These are phyloP conservation scores for Orbilia javanica DNA, from an alignment of 2,329 filamentous ascomycete genomes.

Conservation along the genomic window DNA sequence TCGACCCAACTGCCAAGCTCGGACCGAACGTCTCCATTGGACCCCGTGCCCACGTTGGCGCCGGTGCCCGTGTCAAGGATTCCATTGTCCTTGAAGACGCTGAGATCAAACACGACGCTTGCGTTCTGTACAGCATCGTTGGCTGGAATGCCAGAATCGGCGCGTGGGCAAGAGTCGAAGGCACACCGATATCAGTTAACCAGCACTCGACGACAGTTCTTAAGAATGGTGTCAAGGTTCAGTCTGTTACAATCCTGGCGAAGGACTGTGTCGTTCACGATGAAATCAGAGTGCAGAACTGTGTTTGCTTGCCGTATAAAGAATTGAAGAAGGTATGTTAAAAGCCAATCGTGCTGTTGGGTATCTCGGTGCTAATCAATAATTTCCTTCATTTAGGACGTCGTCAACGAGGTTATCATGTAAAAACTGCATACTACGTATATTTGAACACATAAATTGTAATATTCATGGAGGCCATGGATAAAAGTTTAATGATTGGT, in stretches of 20 bases:
- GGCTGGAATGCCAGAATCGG: conserved; percentile 96
- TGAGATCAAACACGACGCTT: conserved; percentile 97
- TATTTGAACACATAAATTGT: neutral
- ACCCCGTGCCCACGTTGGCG: conserved; percentile 84
- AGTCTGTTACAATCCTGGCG: conserved; percentile 96
- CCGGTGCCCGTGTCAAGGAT: conserved; percentile 89
- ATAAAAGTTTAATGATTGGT: conserved; percentile 16
- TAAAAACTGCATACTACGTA: conserved; percentile 69
- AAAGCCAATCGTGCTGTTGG: conserved; percentile 67
- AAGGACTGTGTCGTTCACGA: conserved; percentile 96
- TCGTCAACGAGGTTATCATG: conserved; percentile 92
- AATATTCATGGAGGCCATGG: neutral
- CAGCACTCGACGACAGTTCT: conserved; percentile 95
- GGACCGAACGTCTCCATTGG: conserved; percentile 97
- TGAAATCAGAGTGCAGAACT: conserved; percentile 96
- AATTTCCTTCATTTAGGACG: conserved; percentile 72
- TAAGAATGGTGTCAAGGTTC: conserved; percentile 98
- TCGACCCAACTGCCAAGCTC: conserved; percentile 95
- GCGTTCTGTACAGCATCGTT: conserved; percentile 94
- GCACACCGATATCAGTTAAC: conserved; percentile 85
- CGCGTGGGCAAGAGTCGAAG: conserved; percentile 98
- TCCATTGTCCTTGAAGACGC: conserved; percentile 93
- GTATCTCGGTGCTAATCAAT: neutral
- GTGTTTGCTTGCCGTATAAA: conserved; percentile 96
- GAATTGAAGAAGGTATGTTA: conserved; percentile 80